phyloP scores from a whole-genome alignment of 768 basidiomycete genomes.

The Podaxis sp. region DNA sequence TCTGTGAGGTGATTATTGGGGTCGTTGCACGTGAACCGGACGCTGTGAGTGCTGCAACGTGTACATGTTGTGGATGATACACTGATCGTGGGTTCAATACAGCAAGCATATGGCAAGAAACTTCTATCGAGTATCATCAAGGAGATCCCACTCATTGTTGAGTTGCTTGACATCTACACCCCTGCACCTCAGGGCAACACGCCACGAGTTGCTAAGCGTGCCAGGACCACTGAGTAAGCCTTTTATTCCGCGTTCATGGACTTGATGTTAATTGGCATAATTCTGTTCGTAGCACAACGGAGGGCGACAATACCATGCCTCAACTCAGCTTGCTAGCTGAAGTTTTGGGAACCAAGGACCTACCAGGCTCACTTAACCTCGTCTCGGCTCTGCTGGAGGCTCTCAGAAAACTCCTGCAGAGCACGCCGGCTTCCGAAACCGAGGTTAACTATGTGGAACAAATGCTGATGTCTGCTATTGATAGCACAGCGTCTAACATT shows the following conservation, averaged over 20 bases:
- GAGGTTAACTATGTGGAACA: constrained; percentile 80
- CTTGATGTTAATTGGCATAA: not conserved
- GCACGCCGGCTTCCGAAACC: constrained; percentile 47
- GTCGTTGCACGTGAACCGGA: constrained; percentile 43
- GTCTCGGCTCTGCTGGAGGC: constrained; percentile 70
- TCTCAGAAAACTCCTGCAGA: constrained; percentile 59
- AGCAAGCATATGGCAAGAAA: constrained; percentile 45
- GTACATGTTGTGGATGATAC: not conserved
- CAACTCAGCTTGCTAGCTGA: constrained; percentile 62
- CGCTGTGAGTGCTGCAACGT: constrained; percentile 32
- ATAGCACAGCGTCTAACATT: constrained; percentile 55
- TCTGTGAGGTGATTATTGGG: constrained; percentile 55
- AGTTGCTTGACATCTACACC: constrained; percentile 46
- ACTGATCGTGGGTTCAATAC: not conserved
- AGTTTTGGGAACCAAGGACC: constrained; percentile 54
- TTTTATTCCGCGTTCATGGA: not conserved
- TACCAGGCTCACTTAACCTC: constrained; percentile 70
- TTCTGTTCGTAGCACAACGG: constrained; percentile 14
- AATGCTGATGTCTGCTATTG: constrained; percentile 77
- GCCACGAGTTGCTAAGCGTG: constrained; percentile 59
- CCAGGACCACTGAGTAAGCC: constrained; percentile 54
- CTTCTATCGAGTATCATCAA: constrained; percentile 44
- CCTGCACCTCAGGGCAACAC: constrained; percentile 36
- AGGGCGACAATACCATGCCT: constrained; percentile 36
- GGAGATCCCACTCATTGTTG: constrained; percentile 49